Evolutionary conservation across 768 basidiomycete species (phyloP).

Genomic region (Termitomyces sp.): DNA sequence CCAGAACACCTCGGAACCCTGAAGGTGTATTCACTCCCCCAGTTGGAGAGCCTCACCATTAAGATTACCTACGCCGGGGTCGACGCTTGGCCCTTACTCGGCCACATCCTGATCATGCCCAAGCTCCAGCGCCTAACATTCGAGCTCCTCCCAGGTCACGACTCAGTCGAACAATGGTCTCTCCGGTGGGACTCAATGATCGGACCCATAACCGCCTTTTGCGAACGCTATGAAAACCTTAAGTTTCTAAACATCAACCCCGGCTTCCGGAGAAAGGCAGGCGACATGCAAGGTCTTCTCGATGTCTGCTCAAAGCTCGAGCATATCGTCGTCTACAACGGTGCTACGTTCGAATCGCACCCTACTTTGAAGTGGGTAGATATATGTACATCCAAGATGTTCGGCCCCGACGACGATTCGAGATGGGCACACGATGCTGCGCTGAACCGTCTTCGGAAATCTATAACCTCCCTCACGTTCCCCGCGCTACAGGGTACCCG

Average conservation of each 20-base stretch:
- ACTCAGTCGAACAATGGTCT: background rate
- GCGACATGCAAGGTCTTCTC: background rate
- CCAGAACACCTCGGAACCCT: background rate
- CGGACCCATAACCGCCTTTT: slow-evolving; percentile 1
- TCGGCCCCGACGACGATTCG: background rate
- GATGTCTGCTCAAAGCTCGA: slow-evolving; percentile 8
- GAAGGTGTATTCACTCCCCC: background rate
- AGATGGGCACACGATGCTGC: background rate
- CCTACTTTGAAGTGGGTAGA: slow-evolving; percentile 10
- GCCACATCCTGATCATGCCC: slow-evolving; percentile 3
- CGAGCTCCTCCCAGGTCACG: background rate
- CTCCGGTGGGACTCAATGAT: slow-evolving; percentile 1
- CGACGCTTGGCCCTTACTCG: background rate
- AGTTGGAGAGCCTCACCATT: slow-evolving; percentile 9
- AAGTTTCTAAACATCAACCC: slow-evolving; percentile 9
- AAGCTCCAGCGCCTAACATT: slow-evolving; percentile 6
- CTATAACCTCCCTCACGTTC: background rate
- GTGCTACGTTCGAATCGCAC: slow-evolving; percentile 1
- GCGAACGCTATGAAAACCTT: slow-evolving; percentile 1
- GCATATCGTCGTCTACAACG: slow-evolving; percentile 9
- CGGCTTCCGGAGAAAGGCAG: background rate
- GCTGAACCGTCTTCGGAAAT: background rate
- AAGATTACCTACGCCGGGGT: background rate
- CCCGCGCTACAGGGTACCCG: slow-evolving; percentile 3
- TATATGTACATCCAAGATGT: slow-evolving; percentile 6